Evolutionary conservation across 2,329 filamentous ascomycete species (phyloP), one percentile per base, ranked within the genome.

Genomic region (Coniochaeta sp.): DNA sequence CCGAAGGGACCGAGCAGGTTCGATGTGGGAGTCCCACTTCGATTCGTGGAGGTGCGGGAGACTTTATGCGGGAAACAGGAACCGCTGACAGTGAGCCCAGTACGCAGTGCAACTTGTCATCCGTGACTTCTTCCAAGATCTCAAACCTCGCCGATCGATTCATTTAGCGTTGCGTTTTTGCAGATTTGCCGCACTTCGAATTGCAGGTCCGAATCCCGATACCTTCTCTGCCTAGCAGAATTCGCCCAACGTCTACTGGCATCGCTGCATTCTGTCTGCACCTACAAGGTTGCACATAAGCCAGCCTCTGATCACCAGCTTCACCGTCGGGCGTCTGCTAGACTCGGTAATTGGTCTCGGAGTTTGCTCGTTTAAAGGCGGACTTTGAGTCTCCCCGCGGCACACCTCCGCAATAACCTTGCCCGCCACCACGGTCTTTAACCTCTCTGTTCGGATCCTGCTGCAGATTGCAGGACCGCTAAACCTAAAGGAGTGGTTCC

Each of bases 211-310:
- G 26, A 55, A 28, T 28, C 55, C 55, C 32, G 19, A 60, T 36
- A 19, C 47, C 38, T 26, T 47, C 17, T 12, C 4, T 38, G n/a
- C 7, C 12, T 5, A 52, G 30, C 47, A 14, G 26, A 17, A 16
- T 30, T 57, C 22, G 26, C 28, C 26, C 36, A 42, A 8, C 55
- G 24, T 22, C 10, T 22, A 38, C 62, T 65, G 63, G 64, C 65
- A 62, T 65, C 65, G 65, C 57, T 61, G 61, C 64, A 61, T 62
- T 34, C 22, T 34, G 56, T 62, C 57, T 30, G 47, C 47, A 52
- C 30, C 47, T 52, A 22, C 47, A 52, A 34, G 47, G 47, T 52
- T 28, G 4, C 26, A 52, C 47, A 28, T 28, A 24, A 6, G 22
- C 42, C 19, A 19, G 12, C 2, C 12, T 12, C 42, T 26, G 42